Evolutionary conservation across 108 stramenopile species (phyloP).

Genomic region (Nannochloropsis salina): DNA sequence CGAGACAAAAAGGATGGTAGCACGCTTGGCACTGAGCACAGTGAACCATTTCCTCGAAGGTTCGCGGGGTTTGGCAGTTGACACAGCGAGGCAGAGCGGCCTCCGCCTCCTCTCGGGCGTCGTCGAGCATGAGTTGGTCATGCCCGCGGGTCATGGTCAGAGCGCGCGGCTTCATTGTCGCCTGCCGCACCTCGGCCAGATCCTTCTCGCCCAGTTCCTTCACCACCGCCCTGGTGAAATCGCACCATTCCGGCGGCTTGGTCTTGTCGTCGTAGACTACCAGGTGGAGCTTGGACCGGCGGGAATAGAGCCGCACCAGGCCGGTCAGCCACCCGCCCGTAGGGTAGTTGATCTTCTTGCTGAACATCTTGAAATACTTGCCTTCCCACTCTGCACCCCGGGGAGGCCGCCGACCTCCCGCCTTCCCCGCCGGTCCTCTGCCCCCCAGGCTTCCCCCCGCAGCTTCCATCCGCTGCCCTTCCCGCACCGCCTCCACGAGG

Average conservation of each 20-base stretch:
- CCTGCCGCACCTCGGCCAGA: background rate
- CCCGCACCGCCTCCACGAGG: background rate
- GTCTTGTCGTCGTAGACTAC: background rate
- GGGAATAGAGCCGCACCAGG: background rate
- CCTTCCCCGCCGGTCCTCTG: background rate
- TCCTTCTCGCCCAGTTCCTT: background rate
- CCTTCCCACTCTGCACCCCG: background rate
- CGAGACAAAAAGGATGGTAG: background rate
- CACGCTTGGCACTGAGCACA: background rate
- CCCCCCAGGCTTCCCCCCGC: background rate
- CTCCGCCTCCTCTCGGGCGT: background rate
- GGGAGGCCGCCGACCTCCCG: background rate
- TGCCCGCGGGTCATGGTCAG: background rate
- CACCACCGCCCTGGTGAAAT: background rate
- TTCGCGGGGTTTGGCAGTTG: background rate
- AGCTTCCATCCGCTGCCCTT: background rate
- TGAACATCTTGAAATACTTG: background rate
- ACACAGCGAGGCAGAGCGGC: background rate
- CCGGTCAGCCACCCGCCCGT: constrained; percentile 11
- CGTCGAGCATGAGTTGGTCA: background rate
- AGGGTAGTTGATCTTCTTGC: constrained; percentile 1
- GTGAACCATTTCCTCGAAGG: constrained; percentile 10
- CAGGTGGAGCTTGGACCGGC: background rate
- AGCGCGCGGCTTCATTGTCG: background rate
- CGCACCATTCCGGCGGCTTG: background rate